A percentile compares a stretch with the other conserved stretches of the same genome.
Evolutionary conservation across 176 grass and related monocot genomes (phyloP).

Genomic region (Lolium multiflorum): DNA sequence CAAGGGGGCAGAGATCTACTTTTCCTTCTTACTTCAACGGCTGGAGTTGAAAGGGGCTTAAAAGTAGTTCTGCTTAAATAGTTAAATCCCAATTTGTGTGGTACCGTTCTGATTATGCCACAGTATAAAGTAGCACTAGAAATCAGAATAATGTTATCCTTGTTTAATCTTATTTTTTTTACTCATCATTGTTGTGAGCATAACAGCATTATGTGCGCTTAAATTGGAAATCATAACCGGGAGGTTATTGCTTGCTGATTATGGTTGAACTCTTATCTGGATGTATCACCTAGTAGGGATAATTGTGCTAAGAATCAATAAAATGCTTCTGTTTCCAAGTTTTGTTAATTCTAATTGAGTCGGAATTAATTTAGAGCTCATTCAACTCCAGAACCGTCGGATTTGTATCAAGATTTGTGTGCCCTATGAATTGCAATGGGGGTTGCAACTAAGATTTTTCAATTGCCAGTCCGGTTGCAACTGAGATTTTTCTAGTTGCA

Average conservation of each 20-base stretch:
- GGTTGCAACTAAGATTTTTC: no score
- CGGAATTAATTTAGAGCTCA: no score
- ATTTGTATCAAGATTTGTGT: no score
- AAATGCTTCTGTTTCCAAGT: not conserved
- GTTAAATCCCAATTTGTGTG: not conserved
- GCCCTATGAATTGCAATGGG: no score
- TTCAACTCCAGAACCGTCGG: no score
- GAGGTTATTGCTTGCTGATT: not conserved
- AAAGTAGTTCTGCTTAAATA: slow-evolving; percentile 1
- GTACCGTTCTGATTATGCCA: slow-evolving; percentile 8
- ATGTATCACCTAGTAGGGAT: not conserved
- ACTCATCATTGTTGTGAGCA: not conserved
- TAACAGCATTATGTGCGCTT: not conserved
- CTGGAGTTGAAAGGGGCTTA: slow-evolving; percentile 33
- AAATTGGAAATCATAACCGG: not conserved
- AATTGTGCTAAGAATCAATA: not conserved
- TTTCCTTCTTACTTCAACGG: slow-evolving; percentile 4
- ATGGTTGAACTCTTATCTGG: not conserved
- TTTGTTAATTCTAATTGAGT: not conserved
- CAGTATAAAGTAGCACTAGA: slow-evolving; percentile 26
- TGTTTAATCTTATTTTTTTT: not conserved
- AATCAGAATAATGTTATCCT: slow-evolving; percentile 29
- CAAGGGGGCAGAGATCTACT: slow-evolving; percentile 16
- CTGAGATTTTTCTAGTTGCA: no score
- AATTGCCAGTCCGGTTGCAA: no score